Conservation (phyloP, 2,329 filamentous ascomycete species). For the Venturia oleaginea region DNA sequence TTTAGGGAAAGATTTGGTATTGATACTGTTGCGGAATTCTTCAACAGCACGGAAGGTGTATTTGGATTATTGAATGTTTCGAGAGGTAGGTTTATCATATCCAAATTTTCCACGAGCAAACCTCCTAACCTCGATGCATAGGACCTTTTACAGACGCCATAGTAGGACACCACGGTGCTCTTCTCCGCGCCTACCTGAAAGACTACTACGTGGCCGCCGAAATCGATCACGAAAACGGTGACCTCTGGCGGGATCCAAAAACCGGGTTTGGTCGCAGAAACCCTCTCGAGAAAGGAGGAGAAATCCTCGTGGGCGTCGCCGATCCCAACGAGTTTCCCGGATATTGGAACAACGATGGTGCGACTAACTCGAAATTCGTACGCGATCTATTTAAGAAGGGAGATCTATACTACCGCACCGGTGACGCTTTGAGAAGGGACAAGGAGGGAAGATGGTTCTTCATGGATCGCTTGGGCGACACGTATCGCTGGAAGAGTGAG, state of each 20-base stretch:
- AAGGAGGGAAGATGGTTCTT: constrained; percentile 40
- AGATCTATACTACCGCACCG: constrained; percentile 41
- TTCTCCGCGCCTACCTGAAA: constrained; percentile 45
- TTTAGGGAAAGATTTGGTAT: constrained; percentile 58
- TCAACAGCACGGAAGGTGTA: constrained; percentile 67
- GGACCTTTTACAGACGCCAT: constrained; percentile 54
- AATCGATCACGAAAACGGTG: constrained; percentile 59
- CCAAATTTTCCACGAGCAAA: not conserved
- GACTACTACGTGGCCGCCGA: constrained; percentile 56
- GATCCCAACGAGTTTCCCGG: constrained; percentile 53
- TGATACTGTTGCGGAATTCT: constrained; percentile 60
- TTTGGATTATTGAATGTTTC: constrained; percentile 53
- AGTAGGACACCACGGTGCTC: constrained; percentile 62
- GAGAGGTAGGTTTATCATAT: constrained; percentile 22
- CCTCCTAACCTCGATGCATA: not conserved
- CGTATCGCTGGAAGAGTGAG: constrained; percentile 42
- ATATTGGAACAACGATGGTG: constrained; percentile 59
- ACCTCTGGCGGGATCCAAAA: constrained; percentile 54
- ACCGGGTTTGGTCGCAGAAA: constrained; percentile 59
- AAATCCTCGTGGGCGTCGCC: constrained; percentile 59
- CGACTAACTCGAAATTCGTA: constrained; percentile 49
- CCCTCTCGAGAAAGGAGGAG: constrained; percentile 60
- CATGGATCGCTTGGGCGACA: constrained; percentile 39
- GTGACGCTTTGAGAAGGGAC: constrained; percentile 37
- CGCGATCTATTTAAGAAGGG: constrained; percentile 38